phyloP scores from a whole-genome alignment of 2,329 filamentous ascomycete species.

The Paraphoma chrysanthemicola region DNA sequence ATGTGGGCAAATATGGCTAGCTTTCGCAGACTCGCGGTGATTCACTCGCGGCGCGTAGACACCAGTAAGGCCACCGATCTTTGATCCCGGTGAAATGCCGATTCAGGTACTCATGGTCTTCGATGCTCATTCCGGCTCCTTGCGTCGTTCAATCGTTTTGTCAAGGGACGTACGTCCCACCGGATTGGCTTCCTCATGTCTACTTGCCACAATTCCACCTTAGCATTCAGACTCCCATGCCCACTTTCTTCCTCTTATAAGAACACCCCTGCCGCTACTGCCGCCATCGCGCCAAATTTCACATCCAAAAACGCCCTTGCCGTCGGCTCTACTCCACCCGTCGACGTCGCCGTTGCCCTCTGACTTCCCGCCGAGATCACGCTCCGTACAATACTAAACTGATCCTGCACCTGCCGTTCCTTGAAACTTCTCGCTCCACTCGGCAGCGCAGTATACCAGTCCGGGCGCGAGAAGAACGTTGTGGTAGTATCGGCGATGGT shows the following conservation, averaged over 20 bases:
- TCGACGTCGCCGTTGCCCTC: constrained; percentile 23
- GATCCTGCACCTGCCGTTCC: constrained; percentile 38
- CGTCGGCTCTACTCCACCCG: constrained; percentile 28
- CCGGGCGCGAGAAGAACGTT: constrained; percentile 29
- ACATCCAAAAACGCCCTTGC: constrained; percentile 22
- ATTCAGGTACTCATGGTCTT: no score
- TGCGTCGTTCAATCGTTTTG: no score
- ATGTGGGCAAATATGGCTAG: no score
- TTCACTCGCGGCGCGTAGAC: no score
- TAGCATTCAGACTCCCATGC: background rate
- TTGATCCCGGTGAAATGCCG: no score
- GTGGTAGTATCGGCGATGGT: constrained; percentile 28
- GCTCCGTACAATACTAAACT: constrained; percentile 37
- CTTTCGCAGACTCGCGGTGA: no score
- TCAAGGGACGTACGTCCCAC: no score
- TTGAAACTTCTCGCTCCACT: constrained; percentile 35
- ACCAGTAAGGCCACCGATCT: no score
- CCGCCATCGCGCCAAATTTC: constrained; percentile 38
- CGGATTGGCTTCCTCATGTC: no score
- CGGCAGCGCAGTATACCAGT: constrained; percentile 40
- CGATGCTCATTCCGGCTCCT: no score
- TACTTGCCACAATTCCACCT: background rate
- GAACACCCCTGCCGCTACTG: constrained; percentile 34
- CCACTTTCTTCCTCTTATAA: constrained; percentile 13
- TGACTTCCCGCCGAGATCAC: constrained; percentile 20